Evolutionary conservation across 1,284 basidiomycete species (phyloP).

Genomic region (Trichosporon asahii): DNA sequence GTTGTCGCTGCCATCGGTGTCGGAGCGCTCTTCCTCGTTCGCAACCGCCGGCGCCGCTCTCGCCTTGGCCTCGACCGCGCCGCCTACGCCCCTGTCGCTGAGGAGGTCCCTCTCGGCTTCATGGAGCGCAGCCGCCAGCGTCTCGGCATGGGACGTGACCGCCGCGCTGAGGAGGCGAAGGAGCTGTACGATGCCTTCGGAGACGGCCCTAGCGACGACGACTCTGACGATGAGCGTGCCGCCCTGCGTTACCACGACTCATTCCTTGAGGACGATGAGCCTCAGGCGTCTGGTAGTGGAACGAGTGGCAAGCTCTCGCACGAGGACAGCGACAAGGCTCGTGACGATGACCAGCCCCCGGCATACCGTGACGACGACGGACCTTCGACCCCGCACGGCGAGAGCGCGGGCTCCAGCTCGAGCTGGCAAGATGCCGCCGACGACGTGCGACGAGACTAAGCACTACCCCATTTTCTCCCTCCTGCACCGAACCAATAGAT

Average conservation of each 20-base stretch:
- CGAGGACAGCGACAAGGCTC: slow-evolving; percentile 4
- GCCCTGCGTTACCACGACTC: slow-evolving; percentile 50
- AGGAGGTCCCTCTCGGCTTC: slow-evolving; percentile 70
- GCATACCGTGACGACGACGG: slow-evolving; percentile 34
- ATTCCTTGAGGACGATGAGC: slow-evolving; percentile 48
- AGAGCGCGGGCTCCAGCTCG: slow-evolving; percentile 28
- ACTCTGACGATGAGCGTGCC: slow-evolving; percentile 35
- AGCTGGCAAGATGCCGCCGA: slow-evolving; percentile 50
- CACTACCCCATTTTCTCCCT: background rate
- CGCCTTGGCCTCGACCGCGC: slow-evolving; percentile 49
- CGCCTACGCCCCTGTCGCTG: slow-evolving; percentile 65
- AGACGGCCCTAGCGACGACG: slow-evolving; percentile 55
- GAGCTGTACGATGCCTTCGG: slow-evolving; percentile 91
- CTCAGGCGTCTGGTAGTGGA: slow-evolving; percentile 11
- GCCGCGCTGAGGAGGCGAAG: slow-evolving; percentile 54
- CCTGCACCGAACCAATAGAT: background rate
- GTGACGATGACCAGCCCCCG: slow-evolving; percentile 14
- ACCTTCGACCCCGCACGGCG: slow-evolving; percentile 13
- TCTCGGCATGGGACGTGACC: slow-evolving; percentile 50
- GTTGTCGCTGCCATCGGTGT: slow-evolving; percentile 60
- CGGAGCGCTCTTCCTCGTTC: slow-evolving; percentile 57
- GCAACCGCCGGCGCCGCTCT: slow-evolving; percentile 58
- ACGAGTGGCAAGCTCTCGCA: slow-evolving; percentile 14
- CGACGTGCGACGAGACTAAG: slow-evolving; percentile 27
- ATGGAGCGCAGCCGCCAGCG: slow-evolving; percentile 52